A percentile compares a stretch with the other conserved stretches of the same genome.
phyloP scores from a whole-genome alignment of 108 stramenopile genomes.

The Cyclotella kingstonii region DNA sequence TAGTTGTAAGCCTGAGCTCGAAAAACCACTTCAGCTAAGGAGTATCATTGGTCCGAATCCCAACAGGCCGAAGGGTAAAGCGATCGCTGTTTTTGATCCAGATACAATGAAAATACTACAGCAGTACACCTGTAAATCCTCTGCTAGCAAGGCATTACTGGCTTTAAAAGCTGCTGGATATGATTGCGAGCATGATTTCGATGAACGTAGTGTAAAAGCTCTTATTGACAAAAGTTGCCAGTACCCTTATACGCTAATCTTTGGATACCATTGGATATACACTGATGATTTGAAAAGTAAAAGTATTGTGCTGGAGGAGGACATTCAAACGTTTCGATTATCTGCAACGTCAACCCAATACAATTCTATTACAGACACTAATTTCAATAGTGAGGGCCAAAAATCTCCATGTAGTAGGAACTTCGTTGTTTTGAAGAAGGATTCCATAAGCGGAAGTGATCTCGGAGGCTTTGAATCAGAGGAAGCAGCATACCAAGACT shows the following conservation, averaged over 20 bases:
- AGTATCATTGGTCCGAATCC: conserved; percentile 33
- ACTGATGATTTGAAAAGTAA: conserved; percentile 54
- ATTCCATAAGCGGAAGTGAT: conserved; percentile 37
- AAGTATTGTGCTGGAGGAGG: conserved; percentile 33
- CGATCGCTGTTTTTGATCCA: conserved; percentile 72
- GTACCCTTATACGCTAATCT: conserved; percentile 50
- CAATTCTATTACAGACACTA: background rate
- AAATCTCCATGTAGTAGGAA: conserved; percentile 18
- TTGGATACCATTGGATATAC: conserved; percentile 74
- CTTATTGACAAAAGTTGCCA: conserved; percentile 15
- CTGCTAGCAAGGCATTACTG: conserved; percentile 45
- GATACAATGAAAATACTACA: conserved; percentile 67
- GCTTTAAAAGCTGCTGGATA: conserved; percentile 51
- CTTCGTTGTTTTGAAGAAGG: conserved; percentile 49
- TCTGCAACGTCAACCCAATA: background rate
- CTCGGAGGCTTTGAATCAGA: conserved; percentile 56
- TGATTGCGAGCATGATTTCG: conserved; percentile 48
- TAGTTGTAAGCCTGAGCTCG: conserved; percentile 19
- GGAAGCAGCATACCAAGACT: conserved; percentile 61
- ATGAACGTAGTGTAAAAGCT: conserved; percentile 25
- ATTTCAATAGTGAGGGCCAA: conserved; percentile 5
- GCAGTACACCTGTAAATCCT: conserved; percentile 55
- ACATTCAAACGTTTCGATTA: background rate
- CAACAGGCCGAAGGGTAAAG: conserved; percentile 14
- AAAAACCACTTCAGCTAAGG: conserved; percentile 1